Evolutionary conservation across 345 rosid species (phyloP).

Genomic region (Arabis alpina): DNA sequence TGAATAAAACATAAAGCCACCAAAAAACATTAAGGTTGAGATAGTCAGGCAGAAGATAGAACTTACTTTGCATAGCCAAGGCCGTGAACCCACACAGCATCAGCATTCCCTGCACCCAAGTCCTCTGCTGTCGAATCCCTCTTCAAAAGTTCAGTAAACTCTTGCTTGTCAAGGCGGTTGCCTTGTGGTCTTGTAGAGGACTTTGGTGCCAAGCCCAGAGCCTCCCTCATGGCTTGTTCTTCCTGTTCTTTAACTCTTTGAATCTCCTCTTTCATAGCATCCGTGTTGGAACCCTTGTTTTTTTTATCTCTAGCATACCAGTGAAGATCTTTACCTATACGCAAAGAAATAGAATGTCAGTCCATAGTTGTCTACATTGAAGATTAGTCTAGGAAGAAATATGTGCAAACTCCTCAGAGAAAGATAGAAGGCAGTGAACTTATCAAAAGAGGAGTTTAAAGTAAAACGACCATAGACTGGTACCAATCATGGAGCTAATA

Average conservation of each 20-base stretch:
- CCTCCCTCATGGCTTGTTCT: slow-evolving; percentile 99
- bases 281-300: slow-evolving; percentile 47
- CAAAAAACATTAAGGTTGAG: slow-evolving; percentile 2
- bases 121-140: slow-evolving; percentile 96
- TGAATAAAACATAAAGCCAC: background rate
- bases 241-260: slow-evolving; percentile 89
- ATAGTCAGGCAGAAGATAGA: background rate
- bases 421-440: slow-evolving; percentile 5
- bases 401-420: background rate
- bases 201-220: slow-evolving; percentile 95
- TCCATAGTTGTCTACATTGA: background rate
- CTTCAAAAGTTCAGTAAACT: slow-evolving; percentile 86
- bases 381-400: background rate
- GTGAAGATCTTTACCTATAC: slow-evolving; percentile 86
- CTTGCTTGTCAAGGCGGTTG: slow-evolving; percentile 91
- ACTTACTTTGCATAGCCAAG: slow-evolving; percentile 85
- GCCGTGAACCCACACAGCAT: slow-evolving; percentile 85
- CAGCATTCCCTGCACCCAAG: slow-evolving; percentile 92
- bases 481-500: slow-evolving; percentile 5
- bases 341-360: slow-evolving; percentile 18
- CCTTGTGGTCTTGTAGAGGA: slow-evolving; percentile 74
- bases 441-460: background rate
- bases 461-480: background rate
- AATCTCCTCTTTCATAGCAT: slow-evolving; percentile 87
- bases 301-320: slow-evolving; percentile 89